Evolutionary conservation across 2,329 filamentous ascomycete genomes (phyloP), one percentile per base, ranked within the genome.

Genomic region (Diaporthe eres): DNA sequence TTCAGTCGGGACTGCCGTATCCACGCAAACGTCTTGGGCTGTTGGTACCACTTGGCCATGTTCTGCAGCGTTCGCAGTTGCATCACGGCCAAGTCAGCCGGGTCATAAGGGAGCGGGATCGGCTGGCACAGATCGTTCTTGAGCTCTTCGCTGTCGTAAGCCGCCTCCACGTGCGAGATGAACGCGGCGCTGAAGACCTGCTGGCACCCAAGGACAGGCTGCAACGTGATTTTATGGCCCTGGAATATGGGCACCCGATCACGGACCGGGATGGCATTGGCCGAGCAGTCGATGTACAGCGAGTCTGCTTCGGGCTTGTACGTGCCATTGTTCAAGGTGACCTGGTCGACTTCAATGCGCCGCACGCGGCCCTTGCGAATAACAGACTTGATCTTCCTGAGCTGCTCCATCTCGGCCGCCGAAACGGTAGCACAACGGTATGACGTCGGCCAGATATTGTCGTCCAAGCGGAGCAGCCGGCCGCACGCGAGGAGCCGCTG

Each of bases 121-220:
- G n/a, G n/a, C 51, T 25, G n/a, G 4, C 51, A 42, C 22, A 61
- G 34, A 3, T 15, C 22, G 15, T 42, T 61, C 57, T 61, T 61
- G 57, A 39, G 10, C 57, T 42, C 57, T 0, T 42, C 12, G 57
- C 57, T 25, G 57, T n/a, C 34, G 34, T 39, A 42, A 2, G 60
- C 19, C n/a, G 55, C 55, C 31, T 58, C 55, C 10, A 42, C 58
- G 22, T 61, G 58, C 34, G 58, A 37, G 58, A 42, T 42, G 58
- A 61, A 42, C 9, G 58, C 58, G 8, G 57, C 57, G 57, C 57
- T 60, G 12, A 60, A 60, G 28, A 42, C 57, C 31, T 60, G 57
- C 22, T 61, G 58, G 58, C 58, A 61, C 37, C 25, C 12, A 4
- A 37, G 37, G 22, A 61, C 58, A 4, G 58, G 22, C 1, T 61